Base-by-base conservation (phyloP, 768 basidiomycete species). In the Sutorius australiensis region DNA sequence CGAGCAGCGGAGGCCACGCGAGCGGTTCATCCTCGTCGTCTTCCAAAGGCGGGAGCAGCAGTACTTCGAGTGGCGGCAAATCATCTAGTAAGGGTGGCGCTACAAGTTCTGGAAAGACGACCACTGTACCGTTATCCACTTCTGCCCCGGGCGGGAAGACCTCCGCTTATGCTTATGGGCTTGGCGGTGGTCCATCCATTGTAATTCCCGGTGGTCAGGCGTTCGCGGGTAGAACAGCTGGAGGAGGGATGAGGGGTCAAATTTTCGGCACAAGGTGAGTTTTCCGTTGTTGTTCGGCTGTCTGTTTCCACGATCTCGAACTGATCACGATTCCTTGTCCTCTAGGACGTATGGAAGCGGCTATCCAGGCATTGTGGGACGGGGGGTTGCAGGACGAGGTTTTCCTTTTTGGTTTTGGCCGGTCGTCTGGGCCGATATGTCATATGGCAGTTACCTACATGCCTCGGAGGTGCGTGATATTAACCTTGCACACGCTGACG, bases 381-480 rank as follows among this genome's bases (percentile, higher is more conserved):
- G 73, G 4, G 81, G 82, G 13, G 80, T 83, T 16, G 40, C 56
- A 0, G 76, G 76, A 0, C 74, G 75, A 0, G 74, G 73, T 3
- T 86, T 87, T 61, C 86, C 86, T 0, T 87, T 83, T 62, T 75
- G 74, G 56, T 87, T 77, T 69, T 87, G 84, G 84, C 85, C 85
- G 7, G 38, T 86, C 10, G 74, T 75, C 1, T 86, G 81, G 79
- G 71, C 68, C 3, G 68, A 67, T 27, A 72, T 44, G 37, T 59
- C 55, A 54, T 28, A 63, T 19, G 68, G 67, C 6, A 63, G 57
- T 4, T 76, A 77, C 54, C 56, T 77, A 43, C 53, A 70, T 2
- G 65, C 68, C 30, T 53, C 70, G 34, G 80, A 83, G 70, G 80
- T 80, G 51, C 44, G 57, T 46, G 21, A 0, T 16, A 3, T 11